Evolutionary conservation across 768 basidiomycete species (phyloP).

Genomic region (Termitomyces titanicus): DNA sequence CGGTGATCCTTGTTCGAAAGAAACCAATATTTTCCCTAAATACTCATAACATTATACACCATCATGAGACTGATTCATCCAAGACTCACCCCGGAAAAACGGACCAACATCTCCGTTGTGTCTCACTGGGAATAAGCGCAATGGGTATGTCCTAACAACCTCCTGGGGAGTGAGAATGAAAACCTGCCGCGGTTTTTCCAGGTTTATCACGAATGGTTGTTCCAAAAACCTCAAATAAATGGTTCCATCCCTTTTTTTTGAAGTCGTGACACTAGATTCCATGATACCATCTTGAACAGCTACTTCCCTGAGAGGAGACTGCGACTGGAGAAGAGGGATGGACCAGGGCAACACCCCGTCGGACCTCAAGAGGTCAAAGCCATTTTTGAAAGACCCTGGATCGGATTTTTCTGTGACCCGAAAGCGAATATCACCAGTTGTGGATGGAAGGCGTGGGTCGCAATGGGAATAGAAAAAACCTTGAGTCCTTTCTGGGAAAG

Average conservation of each 20-base stretch:
- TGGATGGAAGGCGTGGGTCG: conserved; percentile 1
- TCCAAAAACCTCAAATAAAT: not conserved
- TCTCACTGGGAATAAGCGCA: too few relatives aligned
- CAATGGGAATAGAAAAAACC: too few relatives aligned
- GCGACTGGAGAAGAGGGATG: not conserved
- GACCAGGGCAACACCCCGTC: too few relatives aligned
- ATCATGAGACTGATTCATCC: not conserved
- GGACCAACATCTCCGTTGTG: too few relatives aligned
- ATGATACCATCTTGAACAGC: too few relatives aligned
- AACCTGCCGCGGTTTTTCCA: not conserved
- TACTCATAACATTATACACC: not conserved
- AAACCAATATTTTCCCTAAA: not conserved
- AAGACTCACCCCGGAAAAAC: not conserved
- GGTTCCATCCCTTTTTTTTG: too few relatives aligned
- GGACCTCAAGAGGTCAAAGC: conserved; percentile 12
- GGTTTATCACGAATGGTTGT: not conserved
- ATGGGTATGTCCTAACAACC: too few relatives aligned
- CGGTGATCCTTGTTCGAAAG: not conserved
- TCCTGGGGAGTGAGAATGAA: not conserved
- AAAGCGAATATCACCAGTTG: too few relatives aligned
- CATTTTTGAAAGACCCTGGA: conserved; percentile 6
- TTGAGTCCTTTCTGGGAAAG: not conserved
- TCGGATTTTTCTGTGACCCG: conserved; percentile 11
- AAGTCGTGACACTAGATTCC: too few relatives aligned
- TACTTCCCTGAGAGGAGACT: not conserved